These are phyloP conservation scores for Mucor velutinosus DNA, from an alignment of 371 early-diverging fungal genomes.

Conservation along the genomic window DNA sequence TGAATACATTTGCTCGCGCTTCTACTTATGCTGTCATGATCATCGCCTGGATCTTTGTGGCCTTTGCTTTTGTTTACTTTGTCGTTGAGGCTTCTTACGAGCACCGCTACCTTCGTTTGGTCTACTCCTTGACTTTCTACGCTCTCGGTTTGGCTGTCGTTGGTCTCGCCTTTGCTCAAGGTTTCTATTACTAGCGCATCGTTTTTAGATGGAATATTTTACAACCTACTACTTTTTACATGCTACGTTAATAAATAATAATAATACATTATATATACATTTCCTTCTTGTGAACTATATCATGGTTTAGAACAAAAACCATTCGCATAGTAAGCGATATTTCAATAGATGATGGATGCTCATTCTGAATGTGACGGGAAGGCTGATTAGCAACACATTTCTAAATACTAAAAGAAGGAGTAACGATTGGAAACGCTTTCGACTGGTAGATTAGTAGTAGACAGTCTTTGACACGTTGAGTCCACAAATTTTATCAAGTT, in stretches of 20 bases:
- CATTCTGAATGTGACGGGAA: no score
- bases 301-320: no score
- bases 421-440: no score
- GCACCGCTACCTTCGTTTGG: slow-evolving; percentile 41
- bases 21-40: slow-evolving; percentile 50
- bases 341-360: no score
- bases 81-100: slow-evolving; percentile 36
- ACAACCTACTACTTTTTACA: background rate
- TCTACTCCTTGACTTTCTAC: slow-evolving; percentile 39
- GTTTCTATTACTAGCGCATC: slow-evolving; percentile 20
- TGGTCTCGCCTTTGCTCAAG: slow-evolving; percentile 44
- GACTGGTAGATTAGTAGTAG: no score
- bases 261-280: no score
- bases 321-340: no score
- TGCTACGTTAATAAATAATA: background rate
- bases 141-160: slow-evolving; percentile 41
- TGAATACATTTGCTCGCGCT: slow-evolving; percentile 50
- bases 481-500: no score
- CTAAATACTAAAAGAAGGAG: no score
- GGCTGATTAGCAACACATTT: no score
- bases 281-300: no score
- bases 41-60: slow-evolving; percentile 49
- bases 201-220: background rate
- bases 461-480: no score
- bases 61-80: slow-evolving; percentile 45